Base-by-base conservation (phyloP, 352 stramenopile genomes). In the Phytopythium helicoides region DNA sequence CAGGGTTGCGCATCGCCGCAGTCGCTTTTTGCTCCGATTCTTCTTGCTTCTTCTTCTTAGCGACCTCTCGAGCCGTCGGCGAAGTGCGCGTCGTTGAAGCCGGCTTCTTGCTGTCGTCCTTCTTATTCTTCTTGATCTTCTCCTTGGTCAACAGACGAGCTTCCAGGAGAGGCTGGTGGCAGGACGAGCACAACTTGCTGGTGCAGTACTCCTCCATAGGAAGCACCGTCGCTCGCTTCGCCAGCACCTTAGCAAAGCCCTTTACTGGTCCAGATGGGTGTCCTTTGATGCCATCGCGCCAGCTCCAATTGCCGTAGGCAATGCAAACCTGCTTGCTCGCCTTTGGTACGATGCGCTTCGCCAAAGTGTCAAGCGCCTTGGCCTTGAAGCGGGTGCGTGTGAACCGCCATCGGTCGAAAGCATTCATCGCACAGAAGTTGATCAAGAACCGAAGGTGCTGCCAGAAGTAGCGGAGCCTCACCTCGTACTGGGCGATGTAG, bases 381-480 rank as follows among this genome's bases (percentile, higher is more conserved):
- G 4, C 4, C 23, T 16, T 12, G 22, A 12, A 22, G 4, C 41
- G 41, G 6, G n/a, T 5, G 6, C 19, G 22, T 0, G 19, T 15
- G 14, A 47, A 47, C 2, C 12, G 9, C 41, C 42, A 56, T 18
- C 35, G 44, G 2, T 52, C 22, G 36, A 66, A 66, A 2, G 33
- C 6, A 1, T 34, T 22, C 16, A 56, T 25, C 19, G 26, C 42
- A 25, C 7, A 38, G 16, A 65, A 57, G 15, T 21, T 26, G 12
- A 60, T 19, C 35, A 65, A 21, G 34, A 52, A 56, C 0, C 26
- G 8, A 3, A 50, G 2, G 23, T 49, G 34, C 19, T 15, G 8
- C 35, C 34, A 62, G 33, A 66, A 58, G 49, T 47, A 66, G 40
- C 36, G 14, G 21, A 66, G 53, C 0, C 53, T n/a, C 14, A 39